Base-by-base conservation (phyloP, 208 protist species). In the Vickermania spadyakhi region DNA sequence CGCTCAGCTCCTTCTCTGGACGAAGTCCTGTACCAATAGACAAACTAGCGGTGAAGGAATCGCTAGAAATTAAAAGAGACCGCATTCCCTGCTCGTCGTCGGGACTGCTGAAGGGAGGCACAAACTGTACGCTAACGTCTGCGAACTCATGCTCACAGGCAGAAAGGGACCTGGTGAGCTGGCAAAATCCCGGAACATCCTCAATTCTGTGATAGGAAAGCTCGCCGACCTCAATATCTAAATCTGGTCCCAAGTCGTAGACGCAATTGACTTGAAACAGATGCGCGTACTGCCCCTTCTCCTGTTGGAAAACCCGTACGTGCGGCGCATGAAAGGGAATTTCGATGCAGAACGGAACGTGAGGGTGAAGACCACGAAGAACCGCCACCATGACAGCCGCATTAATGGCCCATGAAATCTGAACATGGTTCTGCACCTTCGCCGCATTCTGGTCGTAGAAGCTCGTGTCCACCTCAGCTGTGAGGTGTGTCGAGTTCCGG, bases 221-320 rank as follows among this genome's bases (percentile, higher is more conserved):
- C 36, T 77, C 66, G 18, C 69, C 70, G 51, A 83, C 66, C 36
- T 74, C 69, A 0, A 91, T 59, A n/a, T 73, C 70, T 2, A 91
- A 66, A 50, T 69, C 61, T 2, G 80, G 84, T 2, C 80, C 78
- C 31, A 91, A 73, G 56, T 86, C 75, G 68, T 86, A 77, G 28
- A 86, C 30, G 21, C 64, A 77, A 14, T 70, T 68, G 3, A 91
- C 61, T 70, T 74, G 64, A 22, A 68, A 63, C 11, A 80, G 59
- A 28, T 70, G 70, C 28, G 75, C 72, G 23, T 62, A 62, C 2
- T 64, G 61, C 28, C 67, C 63, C 23, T 79, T 73, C 7, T 59
- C 49, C 45, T 64, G 59, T 54, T 80, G 64, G 52, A 77, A 72
- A n/a, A 88, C 57, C 27, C 80, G 61, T 0, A 81, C 31, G 60